Evolutionary conservation across 345 rosid genomes (phyloP).

Genomic region (Salix udensis): DNA sequence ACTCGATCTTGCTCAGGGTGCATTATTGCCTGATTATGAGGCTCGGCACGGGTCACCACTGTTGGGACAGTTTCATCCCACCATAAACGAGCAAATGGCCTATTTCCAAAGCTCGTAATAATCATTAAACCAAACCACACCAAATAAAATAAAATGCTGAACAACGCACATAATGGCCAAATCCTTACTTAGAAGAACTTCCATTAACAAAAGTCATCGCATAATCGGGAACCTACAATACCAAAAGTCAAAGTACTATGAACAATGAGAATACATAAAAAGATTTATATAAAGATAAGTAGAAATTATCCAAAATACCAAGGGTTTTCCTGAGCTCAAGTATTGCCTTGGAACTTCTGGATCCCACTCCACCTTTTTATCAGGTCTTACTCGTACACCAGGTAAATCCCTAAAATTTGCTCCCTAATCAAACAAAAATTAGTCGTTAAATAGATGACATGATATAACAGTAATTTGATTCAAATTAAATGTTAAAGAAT

Average conservation of each 20-base stretch:
- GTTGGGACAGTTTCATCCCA: conserved; percentile 88
- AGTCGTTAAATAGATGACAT: not conserved
- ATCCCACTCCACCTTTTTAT: conserved; percentile 46
- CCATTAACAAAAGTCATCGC: conserved; percentile 41
- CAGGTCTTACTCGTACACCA: conserved; percentile 43
- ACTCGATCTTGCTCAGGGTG: conserved; percentile 72
- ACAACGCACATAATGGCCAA: no score
- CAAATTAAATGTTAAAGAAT: not conserved
- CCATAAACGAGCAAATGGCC: conserved; percentile 82
- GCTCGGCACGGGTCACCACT: conserved; percentile 70
- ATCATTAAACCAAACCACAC: not conserved
- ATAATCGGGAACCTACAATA: conserved; percentile 44
- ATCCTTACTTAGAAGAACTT: conserved; percentile 39
- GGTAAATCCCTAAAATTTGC: conserved; percentile 64
- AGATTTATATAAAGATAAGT: no score
- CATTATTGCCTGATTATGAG: conserved; percentile 71
- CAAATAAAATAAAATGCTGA: not conserved
- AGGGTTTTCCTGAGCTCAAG: conserved; percentile 37
- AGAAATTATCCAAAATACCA: conserved; percentile 32
- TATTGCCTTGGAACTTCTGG: conserved; percentile 34
- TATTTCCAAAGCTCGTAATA: conserved; percentile 9
- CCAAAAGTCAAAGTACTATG: not conserved
- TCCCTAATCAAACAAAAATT: conserved; percentile 32
- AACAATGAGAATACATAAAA: not conserved
- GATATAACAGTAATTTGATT: not conserved